Conservation (phyloP, 1,284 basidiomycete species). For the Ustilago tritici region DNA sequence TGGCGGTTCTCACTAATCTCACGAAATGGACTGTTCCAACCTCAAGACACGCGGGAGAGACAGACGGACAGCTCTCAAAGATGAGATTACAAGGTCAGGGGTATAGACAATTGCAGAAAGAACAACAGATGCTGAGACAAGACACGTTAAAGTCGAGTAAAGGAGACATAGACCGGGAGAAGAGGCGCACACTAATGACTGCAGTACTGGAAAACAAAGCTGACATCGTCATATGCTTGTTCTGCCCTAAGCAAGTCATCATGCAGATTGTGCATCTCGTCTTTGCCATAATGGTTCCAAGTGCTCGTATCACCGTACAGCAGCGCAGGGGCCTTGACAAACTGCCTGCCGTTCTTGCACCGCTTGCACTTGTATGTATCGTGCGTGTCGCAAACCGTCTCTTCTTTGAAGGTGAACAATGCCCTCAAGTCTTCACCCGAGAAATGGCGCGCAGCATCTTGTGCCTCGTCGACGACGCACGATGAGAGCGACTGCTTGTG, state of each 20-base stretch:
- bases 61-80: not conserved
- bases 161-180: not conserved
- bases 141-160: not conserved
- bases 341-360: conserved; percentile 87
- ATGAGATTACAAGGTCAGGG: conserved; percentile 6
- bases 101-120: conserved; percentile 5
- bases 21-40: too few relatives aligned
- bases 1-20: too few relatives aligned
- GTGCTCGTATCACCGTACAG: conserved; percentile 97
- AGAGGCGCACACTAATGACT: conserved; percentile 48
- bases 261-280: conserved; percentile 88
- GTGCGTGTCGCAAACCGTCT: conserved; percentile 91
- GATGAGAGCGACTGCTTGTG: conserved; percentile 97
- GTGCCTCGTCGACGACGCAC: conserved; percentile 96
- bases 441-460: conserved; percentile 95
- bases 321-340: conserved; percentile 83
- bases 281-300: conserved; percentile 98
- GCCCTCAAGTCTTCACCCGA: conserved; percentile 88
- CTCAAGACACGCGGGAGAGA: not conserved
- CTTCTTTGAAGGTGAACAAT: conserved; percentile 90
- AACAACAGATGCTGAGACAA: not conserved
- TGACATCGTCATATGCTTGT: conserved; percentile 82
- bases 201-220: conserved; percentile 71
- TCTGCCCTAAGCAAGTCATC: conserved; percentile 95
- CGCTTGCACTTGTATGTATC: conserved; percentile 85